These are phyloP conservation scores for Cryomyces minteri DNA, from an alignment of 495 filamentous ascomycete species.

Conservation along the genomic window DNA sequence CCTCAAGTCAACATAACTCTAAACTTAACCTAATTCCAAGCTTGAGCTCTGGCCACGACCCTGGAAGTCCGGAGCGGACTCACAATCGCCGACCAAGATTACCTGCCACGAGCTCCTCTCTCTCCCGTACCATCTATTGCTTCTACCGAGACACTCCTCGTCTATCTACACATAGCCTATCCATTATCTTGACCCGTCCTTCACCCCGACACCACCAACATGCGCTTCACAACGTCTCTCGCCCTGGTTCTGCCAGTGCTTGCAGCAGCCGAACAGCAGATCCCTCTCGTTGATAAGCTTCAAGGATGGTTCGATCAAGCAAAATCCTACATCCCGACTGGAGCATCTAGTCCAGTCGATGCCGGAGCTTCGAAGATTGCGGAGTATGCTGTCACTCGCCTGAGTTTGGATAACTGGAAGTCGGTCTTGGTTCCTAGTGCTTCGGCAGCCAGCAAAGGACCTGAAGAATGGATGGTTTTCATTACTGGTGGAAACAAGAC, in stretches of 20 bases:
- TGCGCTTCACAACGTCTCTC: slow-evolving; percentile 52
- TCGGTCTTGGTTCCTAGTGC: slow-evolving; percentile 42
- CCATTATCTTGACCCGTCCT: no score
- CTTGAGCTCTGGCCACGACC: no score
- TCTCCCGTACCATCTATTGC: no score
- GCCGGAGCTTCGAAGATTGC: slow-evolving; percentile 34
- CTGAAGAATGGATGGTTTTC: slow-evolving; percentile 67
- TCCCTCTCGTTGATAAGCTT: slow-evolving; percentile 48
- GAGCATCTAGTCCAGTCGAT: slow-evolving; percentile 27
- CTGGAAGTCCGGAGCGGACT: no score
- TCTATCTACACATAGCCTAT: no score
- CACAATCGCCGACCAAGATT: no score
- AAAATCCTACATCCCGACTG: slow-evolving; percentile 35
- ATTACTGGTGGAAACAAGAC: slow-evolving; percentile 77
- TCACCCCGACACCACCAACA: slow-evolving; percentile 18
- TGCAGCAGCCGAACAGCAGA: slow-evolving; percentile 53
- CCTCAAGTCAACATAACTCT: no score
- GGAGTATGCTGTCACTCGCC: slow-evolving; percentile 29
- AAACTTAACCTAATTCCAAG: no score
- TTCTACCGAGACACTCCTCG: no score
- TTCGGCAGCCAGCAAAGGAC: slow-evolving; percentile 27
- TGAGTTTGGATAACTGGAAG: slow-evolving; percentile 61
- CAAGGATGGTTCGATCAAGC: slow-evolving; percentile 46
- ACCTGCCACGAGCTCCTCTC: no score
- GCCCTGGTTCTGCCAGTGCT: slow-evolving; percentile 50